Base-by-base conservation (phyloP, 2,329 filamentous ascomycete species). In the Colletotrichum australisinense region DNA sequence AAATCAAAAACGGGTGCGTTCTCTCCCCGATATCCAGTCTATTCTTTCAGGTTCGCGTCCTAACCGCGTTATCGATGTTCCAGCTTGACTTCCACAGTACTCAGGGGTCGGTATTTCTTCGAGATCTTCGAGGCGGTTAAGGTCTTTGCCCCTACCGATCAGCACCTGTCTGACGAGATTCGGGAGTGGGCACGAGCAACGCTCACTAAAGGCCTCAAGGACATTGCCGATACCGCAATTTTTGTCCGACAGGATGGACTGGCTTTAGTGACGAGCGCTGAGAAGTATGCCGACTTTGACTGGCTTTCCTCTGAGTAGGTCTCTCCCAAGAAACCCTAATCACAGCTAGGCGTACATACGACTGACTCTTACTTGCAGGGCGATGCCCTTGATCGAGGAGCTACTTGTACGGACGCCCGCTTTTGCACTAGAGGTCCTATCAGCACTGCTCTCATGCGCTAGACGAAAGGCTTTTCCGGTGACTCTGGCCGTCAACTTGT, bases 301-400 rank as follows among this genome's bases (percentile, higher is more conserved):
- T 72, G 69, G 69, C 46, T 72, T 16, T 56, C 32, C 0, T 62
- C 69, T 11, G 30, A 12, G 69, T 72, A 49, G 12, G 64, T 28
- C 2, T 49, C 7, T 11, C 8, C 14, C 28, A 11, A 14, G 11
- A 22, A 1, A 28, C 26, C 26, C 22, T 2, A n/a, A 35, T 26
- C 14, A 9, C 16, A 3, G 38, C 42, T 16, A 30, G 5, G 4
- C 26, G 9, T n/a, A 26, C 7, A 22, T 8, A 22, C n/a, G 6
- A 19, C 63, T 65, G 1, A 65, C 22, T 5, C 24, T 22, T 11
- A 2, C 8, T 9, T 19, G 0, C 28, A 72, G 64, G 8, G 28
- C 30, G 5, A 28, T 68, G n/a, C 69, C 64, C 12, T 38, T 72
- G 16, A 26, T 72, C 4, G 46, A 72, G 35, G 22, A 57, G 7